These are phyloP conservation scores for Blastocladiella emersonii DNA, from an alignment of 371 early-diverging fungal genomes.

Conservation along the genomic window DNA sequence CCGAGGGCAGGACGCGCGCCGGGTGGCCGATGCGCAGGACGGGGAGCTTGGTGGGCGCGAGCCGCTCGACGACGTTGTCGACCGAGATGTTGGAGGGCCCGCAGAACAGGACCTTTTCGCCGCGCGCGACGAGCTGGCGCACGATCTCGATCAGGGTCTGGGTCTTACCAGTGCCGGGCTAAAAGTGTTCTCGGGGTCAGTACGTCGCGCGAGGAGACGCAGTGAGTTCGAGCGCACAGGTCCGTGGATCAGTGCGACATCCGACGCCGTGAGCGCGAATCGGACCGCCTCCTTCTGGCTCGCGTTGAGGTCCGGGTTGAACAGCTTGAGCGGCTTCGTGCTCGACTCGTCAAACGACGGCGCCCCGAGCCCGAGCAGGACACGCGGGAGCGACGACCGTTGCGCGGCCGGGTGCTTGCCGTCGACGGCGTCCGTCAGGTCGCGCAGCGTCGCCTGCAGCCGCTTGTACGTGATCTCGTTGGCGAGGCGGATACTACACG, in stretches of 20 bases:
- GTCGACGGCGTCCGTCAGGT: slow-evolving; percentile 7
- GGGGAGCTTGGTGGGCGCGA: slow-evolving; percentile 38
- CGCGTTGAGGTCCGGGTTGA: slow-evolving; percentile 52
- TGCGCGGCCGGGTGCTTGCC: slow-evolving; percentile 11
- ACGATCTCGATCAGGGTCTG: slow-evolving; percentile 79
- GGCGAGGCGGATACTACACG: slow-evolving; percentile 36
- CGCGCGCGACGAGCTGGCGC: slow-evolving; percentile 50
- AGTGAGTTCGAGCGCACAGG: slow-evolving; percentile 32
- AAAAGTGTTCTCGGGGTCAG: neutral
- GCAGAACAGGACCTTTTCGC: slow-evolving; percentile 70
- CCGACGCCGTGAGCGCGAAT: slow-evolving; percentile 44
- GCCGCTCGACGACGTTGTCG: slow-evolving; percentile 70
- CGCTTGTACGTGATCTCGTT: slow-evolving; percentile 64
- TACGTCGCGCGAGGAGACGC: too few species aligned
- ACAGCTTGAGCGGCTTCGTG: slow-evolving; percentile 18
- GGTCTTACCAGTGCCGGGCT: slow-evolving; percentile 76
- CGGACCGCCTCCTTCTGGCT: slow-evolving; percentile 62
- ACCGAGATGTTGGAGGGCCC: slow-evolving; percentile 90
- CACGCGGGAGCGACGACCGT: slow-evolving; percentile 20
- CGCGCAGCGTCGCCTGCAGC: slow-evolving; percentile 27
- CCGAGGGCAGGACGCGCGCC: slow-evolving; percentile 56
- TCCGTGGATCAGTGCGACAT: slow-evolving; percentile 71
- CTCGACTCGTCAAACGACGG: slow-evolving; percentile 23
- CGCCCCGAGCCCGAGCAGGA: slow-evolving; percentile 23
- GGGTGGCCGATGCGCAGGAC: slow-evolving; percentile 80